A percentile compares a stretch with the other conserved stretches of the same genome.
phyloP scores from a whole-genome alignment of 2,329 filamentous ascomycete species.

The Onygena corvina region DNA sequence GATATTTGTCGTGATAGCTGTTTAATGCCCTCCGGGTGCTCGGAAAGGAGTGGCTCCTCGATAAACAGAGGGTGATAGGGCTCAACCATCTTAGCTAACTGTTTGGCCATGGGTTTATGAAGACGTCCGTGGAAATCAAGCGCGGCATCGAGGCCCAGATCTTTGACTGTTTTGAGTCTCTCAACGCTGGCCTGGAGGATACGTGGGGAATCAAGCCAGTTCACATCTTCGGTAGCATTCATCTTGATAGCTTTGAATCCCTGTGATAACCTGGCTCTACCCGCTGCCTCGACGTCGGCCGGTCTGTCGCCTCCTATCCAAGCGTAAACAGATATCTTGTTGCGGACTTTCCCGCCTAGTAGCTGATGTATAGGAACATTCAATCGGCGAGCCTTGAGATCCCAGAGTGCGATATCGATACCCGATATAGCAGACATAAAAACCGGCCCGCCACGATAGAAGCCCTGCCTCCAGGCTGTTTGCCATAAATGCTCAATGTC shows the following conservation, averaged over 20 bases:
- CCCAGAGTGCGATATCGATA: constrained; percentile 70
- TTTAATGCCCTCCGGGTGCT: constrained; percentile 56
- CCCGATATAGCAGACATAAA: constrained; percentile 69
- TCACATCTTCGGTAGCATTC: constrained; percentile 65
- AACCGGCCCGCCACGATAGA: constrained; percentile 67
- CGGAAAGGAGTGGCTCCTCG: constrained; percentile 59
- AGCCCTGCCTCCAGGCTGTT: constrained; percentile 55
- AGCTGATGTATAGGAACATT: constrained; percentile 61
- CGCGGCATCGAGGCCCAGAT: constrained; percentile 57
- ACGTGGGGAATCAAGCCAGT: constrained; percentile 62
- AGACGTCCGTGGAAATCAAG: constrained; percentile 68
- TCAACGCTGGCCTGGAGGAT: constrained; percentile 53
- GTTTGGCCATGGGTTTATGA: constrained; percentile 71
- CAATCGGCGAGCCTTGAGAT: constrained; percentile 55
- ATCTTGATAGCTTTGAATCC: constrained; percentile 50
- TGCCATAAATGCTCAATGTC: constrained; percentile 77
- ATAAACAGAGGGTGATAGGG: constrained; percentile 62
- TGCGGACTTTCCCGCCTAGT: constrained; percentile 59
- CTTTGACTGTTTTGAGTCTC: constrained; percentile 56
- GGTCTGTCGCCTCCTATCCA: constrained; percentile 70
- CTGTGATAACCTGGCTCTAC: constrained; percentile 36
- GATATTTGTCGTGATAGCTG: constrained; percentile 46
- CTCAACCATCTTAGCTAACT: constrained; percentile 55
- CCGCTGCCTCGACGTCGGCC: constrained; percentile 50
- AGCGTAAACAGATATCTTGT: constrained; percentile 59